These are phyloP conservation scores for Emmonsiellopsis sp. DNA, from an alignment of 2,329 filamentous ascomycete genomes.

Conservation along the genomic window DNA sequence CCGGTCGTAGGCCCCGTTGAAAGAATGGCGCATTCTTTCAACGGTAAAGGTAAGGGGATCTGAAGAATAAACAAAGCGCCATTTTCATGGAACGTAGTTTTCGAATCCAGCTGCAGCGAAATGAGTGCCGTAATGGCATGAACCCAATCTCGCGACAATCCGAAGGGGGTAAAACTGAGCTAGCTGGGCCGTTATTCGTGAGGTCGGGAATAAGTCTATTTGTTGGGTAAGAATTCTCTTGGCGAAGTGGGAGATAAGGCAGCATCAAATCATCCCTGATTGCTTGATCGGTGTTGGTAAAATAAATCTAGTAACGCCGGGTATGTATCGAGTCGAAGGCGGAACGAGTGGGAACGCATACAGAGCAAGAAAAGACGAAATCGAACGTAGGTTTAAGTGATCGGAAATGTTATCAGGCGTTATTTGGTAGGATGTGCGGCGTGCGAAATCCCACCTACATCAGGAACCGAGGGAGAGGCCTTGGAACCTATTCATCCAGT, in stretches of 20 bases:
- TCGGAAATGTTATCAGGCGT: background rate
- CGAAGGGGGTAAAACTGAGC: background rate
- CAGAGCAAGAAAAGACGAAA: background rate
- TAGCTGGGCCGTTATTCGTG: background rate
- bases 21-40: too few species aligned
- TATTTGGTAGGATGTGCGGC: background rate
- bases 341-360: background rate
- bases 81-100: too few species aligned
- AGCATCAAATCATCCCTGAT: background rate
- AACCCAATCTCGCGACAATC: conserved; percentile 1
- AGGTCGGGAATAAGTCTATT: conserved; percentile 1
- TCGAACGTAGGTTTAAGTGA: background rate
- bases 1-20: too few species aligned
- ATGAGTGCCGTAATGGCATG: too few species aligned
- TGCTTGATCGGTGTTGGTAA: background rate
- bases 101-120: too few species aligned
- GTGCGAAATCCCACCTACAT: background rate
- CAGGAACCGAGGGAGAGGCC: conserved; percentile 61
- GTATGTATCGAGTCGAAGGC: background rate
- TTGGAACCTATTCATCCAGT: conserved; percentile 59
- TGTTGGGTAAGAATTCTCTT: background rate
- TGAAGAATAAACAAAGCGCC: too few species aligned
- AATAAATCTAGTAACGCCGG: background rate
- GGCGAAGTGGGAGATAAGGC: background rate
- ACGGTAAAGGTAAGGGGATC: too few species aligned